Evolutionary conservation across 2,329 filamentous ascomycete species (phyloP), one percentile per base, ranked within the genome.

Genomic region (Penicillium sp.): DNA sequence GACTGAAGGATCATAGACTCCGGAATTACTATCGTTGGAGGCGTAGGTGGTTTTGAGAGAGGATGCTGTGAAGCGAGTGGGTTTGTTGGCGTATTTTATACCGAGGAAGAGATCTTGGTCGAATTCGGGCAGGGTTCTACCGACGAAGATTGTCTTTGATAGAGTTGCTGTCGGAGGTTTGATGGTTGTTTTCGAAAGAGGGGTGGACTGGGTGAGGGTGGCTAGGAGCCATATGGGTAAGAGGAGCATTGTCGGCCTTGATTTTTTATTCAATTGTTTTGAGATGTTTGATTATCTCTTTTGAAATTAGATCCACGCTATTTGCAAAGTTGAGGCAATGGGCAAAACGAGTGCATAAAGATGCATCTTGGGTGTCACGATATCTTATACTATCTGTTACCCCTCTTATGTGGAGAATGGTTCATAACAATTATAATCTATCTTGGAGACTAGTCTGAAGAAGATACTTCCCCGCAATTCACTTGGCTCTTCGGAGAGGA

Each of bases 101-200:
- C 66, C 66, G 3, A 69, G 59, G 45, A 69, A 68, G 2, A 64
- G 21, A 16, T 68, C 62, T 28, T 69, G 66, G 21, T 63, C 45
- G 28, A 68, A 67, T 21, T 64, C 60, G 3, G 61, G 59, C 33
- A 68, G 51, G 2, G 56, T 53, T 13, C 64, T 64, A 26, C 66
- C 65, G 1, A 67, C 51, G 41, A 68, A 68, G 18, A 63, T 41
- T 0, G 59, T 62, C n/a, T 59, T 58, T 9, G 47, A 34, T 8
- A 62, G 47, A 5, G 57, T 61, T 23, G 47, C 60, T 23, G 57
- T 57, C 28, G 72, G 50, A 54, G 52, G n/a, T 47, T 29, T 13
- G 33, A 15, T 64, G 18, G 13, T 15, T 34, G 29, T 45, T 29
- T 4, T 15, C n/a, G 26, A 45, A n/a, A 53, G 26, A 13, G 29